Evolutionary conservation across 805 yeast genomes (phyloP).

Genomic region (Monosporozyma yasuniensis): DNA sequence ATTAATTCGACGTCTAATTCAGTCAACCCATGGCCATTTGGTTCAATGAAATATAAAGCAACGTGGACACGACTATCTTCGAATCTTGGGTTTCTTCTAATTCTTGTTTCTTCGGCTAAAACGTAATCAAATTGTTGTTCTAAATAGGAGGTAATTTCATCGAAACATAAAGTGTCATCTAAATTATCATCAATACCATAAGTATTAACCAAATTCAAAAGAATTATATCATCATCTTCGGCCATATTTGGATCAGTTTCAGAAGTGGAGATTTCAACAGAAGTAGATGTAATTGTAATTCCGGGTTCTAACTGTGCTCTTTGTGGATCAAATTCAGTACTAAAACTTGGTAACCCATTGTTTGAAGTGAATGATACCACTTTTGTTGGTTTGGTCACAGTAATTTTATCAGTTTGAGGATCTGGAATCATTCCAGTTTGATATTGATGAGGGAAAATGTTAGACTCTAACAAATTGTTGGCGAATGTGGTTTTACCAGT

Average conservation of each 20-base stretch:
- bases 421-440: constrained; percentile 18
- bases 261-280: constrained; percentile 25
- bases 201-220: constrained; percentile 58
- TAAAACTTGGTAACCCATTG: constrained; percentile 50
- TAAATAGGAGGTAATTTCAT: constrained; percentile 55
- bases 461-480: constrained; percentile 56
- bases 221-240: constrained; percentile 33
- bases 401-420: constrained; percentile 11
- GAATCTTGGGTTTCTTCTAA: constrained; percentile 75
- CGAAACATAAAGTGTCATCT: constrained; percentile 58
- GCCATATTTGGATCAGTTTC: constrained; percentile 4
- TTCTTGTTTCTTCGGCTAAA: constrained; percentile 78
- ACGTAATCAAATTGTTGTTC: constrained; percentile 73
- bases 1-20: constrained; percentile 66
- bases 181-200: constrained; percentile 76
- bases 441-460: constrained; percentile 52
- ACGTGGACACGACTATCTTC: constrained; percentile 72
- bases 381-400: constrained; percentile 26
- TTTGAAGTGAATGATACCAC: constrained; percentile 50
- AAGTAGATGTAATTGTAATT: constrained; percentile 50
- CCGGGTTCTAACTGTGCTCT: constrained; percentile 64
- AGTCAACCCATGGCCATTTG: constrained; percentile 70
- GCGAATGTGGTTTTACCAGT: constrained; percentile 73
- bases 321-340: constrained; percentile 52
- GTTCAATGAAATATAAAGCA: constrained; percentile 61